Evolutionary conservation across 208 protist species (phyloP).

Genomic region (Leishmania aethiopica): DNA sequence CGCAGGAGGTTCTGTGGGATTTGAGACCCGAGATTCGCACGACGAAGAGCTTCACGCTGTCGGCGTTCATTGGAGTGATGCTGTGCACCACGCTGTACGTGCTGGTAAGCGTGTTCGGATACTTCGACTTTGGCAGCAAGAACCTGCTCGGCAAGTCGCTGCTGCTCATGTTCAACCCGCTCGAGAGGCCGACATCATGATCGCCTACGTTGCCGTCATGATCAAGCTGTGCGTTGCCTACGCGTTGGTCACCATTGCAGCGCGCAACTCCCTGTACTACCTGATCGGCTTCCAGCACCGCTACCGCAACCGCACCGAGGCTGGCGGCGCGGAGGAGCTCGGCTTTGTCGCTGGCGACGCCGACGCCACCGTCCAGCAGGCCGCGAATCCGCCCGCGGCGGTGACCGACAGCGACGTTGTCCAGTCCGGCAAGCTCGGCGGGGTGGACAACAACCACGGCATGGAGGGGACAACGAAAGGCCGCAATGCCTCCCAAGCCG

Average conservation of each 20-base stretch:
- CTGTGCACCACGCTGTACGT: slow-evolving; percentile 62
- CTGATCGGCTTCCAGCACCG: slow-evolving; percentile 43
- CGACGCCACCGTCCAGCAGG: not conserved
- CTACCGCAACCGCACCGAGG: slow-evolving; percentile 32
- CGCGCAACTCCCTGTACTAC: slow-evolving; percentile 67
- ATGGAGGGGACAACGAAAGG: not conserved
- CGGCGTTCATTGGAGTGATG: slow-evolving; percentile 48
- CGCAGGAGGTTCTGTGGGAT: slow-evolving; percentile 56
- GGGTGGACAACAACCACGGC: not conserved
- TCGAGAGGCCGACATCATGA: slow-evolving; percentile 38
- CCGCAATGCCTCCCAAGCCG: not conserved
- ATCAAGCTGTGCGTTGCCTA: slow-evolving; percentile 69
- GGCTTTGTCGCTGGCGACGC: not conserved
- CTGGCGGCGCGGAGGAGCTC: not conserved
- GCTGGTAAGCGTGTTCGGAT: slow-evolving; percentile 56
- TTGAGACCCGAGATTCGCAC: slow-evolving; percentile 36
- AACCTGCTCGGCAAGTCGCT: slow-evolving; percentile 44
- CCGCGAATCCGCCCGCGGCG: not conserved
- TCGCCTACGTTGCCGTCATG: slow-evolving; percentile 57
- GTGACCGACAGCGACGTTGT: not conserved
- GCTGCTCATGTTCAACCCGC: slow-evolving; percentile 58
- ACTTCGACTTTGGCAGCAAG: slow-evolving; percentile 61
- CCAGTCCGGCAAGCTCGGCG: not conserved
- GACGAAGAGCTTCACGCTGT: slow-evolving; percentile 41
- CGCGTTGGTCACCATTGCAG: slow-evolving; percentile 41